phyloP scores from a whole-genome alignment of 139 green algal species.

The Chlamydomonas urium region DNA sequence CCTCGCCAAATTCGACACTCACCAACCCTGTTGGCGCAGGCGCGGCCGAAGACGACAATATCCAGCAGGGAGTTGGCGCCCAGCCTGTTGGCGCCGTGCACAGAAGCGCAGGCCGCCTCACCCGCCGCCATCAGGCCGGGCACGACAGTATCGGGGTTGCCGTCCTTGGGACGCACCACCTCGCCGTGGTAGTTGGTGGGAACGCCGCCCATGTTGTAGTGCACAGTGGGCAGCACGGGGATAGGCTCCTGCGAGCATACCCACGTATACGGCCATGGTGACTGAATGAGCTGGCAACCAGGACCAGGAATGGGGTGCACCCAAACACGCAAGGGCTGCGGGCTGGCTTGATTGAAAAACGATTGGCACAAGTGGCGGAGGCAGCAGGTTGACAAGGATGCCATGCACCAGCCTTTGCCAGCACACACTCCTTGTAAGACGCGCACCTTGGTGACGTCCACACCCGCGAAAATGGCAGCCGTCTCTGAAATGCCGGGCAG shows the following conservation, averaged over 20 bases:
- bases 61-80: slow-evolving; percentile 98
- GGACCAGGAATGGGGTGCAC: too few species aligned
- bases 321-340: too few species aligned
- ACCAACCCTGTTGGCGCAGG: slow-evolving; percentile 81
- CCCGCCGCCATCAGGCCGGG: slow-evolving; percentile 92
- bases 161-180: slow-evolving; percentile 29
- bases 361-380: too few species aligned
- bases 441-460: slow-evolving; percentile 88
- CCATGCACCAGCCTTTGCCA: too few species aligned
- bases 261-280: too few species aligned
- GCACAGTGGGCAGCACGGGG: slow-evolving; percentile 95
- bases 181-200: slow-evolving; percentile 95
- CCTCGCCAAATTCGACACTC: too few species aligned
- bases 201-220: slow-evolving; percentile 99
- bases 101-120: slow-evolving; percentile 88
- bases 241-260: slow-evolving; percentile 86
- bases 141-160: slow-evolving; percentile 80
- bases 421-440: too few species aligned
- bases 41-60: slow-evolving; percentile 98
- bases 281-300: too few species aligned
- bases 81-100: slow-evolving; percentile 98
- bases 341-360: too few species aligned
- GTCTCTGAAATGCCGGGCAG: slow-evolving; percentile 97
- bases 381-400: too few species aligned
- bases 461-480: slow-evolving; percentile 97